These are phyloP conservation scores for Gomphus bonarii DNA, from an alignment of 1,284 basidiomycete genomes.

Conservation along the genomic window DNA sequence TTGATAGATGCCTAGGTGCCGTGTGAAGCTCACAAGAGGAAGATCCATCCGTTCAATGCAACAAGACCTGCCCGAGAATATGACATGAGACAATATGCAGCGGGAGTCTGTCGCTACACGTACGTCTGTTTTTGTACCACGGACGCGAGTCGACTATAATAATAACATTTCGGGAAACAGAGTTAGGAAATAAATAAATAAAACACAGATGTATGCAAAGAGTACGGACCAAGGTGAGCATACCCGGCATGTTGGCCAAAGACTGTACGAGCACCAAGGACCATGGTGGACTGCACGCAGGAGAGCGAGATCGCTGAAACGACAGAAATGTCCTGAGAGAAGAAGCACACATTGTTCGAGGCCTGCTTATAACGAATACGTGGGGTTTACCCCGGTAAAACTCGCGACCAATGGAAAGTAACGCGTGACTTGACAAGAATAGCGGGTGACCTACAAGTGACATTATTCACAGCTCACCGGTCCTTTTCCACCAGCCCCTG, in stretches of 20 bases:
- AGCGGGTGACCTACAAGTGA: too few relatives aligned
- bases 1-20: not conserved
- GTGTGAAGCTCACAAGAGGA: slow-evolving; percentile 41
- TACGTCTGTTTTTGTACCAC: slow-evolving; percentile 12
- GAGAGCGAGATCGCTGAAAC: not conserved
- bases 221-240: slow-evolving; percentile 45
- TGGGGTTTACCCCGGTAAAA: slow-evolving; percentile 5
- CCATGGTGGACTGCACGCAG: slow-evolving; percentile 25
- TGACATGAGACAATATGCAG: not conserved
- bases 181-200: not conserved
- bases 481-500: not conserved
- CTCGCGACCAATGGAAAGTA: not conserved
- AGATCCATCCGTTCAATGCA: slow-evolving; percentile 54
- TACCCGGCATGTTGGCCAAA: slow-evolving; percentile 27
- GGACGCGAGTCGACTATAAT: slow-evolving; percentile 2
- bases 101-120: not conserved
- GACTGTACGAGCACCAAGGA: slow-evolving; percentile 32
- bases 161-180: not conserved
- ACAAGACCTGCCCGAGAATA: slow-evolving; percentile 35
- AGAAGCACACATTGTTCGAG: slow-evolving; percentile 2
- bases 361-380: not conserved
- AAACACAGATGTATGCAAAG: not conserved
- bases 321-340: not conserved
- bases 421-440: not conserved
- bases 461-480: too few relatives aligned